Evolutionary conservation across 805 yeast species (phyloP).

Genomic region (Metschnikowia arizonensis): DNA sequence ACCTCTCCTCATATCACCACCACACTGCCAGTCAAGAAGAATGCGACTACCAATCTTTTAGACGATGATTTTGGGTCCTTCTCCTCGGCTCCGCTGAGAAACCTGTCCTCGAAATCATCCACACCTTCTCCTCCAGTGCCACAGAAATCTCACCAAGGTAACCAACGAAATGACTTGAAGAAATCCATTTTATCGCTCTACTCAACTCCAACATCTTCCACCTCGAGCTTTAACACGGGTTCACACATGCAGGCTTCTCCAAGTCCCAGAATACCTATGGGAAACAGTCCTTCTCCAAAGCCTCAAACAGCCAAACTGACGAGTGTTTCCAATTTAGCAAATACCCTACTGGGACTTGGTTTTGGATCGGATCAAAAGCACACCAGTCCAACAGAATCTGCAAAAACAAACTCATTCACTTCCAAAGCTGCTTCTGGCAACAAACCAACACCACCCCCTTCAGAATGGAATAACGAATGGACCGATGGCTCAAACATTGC

Average conservation of each 20-base stretch:
- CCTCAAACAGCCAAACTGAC: conserved; percentile 4
- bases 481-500: conserved; percentile 20
- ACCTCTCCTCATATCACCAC: background rate
- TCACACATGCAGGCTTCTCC: conserved; percentile 2
- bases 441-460: background rate
- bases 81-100: conserved; percentile 25
- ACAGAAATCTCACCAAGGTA: conserved; percentile 8
- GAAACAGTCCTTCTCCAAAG: conserved; percentile 1
- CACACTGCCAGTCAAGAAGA: background rate
- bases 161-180: conserved; percentile 56
- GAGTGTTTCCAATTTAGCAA: conserved; percentile 14
- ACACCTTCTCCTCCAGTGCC: conserved; percentile 14
- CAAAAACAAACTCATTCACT: background rate
- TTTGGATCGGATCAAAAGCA: conserved; percentile 12
- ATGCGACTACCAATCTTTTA: conserved; percentile 13
- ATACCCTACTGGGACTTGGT: conserved; percentile 23
- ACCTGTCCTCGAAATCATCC: conserved; percentile 5
- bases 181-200: conserved; percentile 88
- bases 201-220: conserved; percentile 54
- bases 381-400: no score
- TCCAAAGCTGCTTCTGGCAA: background rate
- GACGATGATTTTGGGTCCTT: conserved; percentile 44
- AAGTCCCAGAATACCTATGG: background rate
- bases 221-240: conserved; percentile 19
- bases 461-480: conserved; percentile 36